phyloP scores from a whole-genome alignment of 768 basidiomycete species.

The Podaxis carcinomalis region DNA sequence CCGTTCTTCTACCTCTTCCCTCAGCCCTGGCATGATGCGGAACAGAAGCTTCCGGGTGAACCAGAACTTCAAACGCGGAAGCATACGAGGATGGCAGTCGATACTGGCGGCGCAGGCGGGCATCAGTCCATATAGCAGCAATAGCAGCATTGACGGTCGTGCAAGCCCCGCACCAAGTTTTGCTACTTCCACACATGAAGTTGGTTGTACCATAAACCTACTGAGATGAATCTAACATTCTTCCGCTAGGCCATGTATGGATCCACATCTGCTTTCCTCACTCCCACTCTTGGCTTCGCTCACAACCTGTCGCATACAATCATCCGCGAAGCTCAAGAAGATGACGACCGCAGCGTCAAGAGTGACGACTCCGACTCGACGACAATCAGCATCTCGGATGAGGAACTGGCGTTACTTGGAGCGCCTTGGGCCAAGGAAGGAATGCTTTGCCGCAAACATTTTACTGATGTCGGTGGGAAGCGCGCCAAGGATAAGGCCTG shows the following conservation, averaged over 20 bases:
- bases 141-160: constrained; percentile 79
- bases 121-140: constrained; percentile 81
- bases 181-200: constrained; percentile 85
- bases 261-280: constrained; percentile 66
- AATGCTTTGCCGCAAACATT: constrained; percentile 90
- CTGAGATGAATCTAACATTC: background rate
- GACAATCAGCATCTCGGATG: constrained; percentile 85
- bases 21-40: constrained; percentile 54
- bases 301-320: constrained; percentile 95
- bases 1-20: constrained; percentile 51
- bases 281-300: constrained; percentile 92
- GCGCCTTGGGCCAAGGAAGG: constrained; percentile 99
- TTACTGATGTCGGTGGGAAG: constrained; percentile 83
- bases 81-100: constrained; percentile 83
- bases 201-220: constrained; percentile 22
- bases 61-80: constrained; percentile 81
- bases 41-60: constrained; percentile 65
- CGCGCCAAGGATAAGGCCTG: constrained; percentile 86
- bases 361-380: constrained; percentile 66
- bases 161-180: constrained; percentile 95
- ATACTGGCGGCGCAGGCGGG: constrained; percentile 64
- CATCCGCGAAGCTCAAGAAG: constrained; percentile 91
- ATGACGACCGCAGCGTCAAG: constrained; percentile 67
- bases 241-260: constrained; percentile 48
- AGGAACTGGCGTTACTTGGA: constrained; percentile 91